phyloP scores from a whole-genome alignment of 2,329 filamentous ascomycete species.

The Clonostachys rosea region DNA sequence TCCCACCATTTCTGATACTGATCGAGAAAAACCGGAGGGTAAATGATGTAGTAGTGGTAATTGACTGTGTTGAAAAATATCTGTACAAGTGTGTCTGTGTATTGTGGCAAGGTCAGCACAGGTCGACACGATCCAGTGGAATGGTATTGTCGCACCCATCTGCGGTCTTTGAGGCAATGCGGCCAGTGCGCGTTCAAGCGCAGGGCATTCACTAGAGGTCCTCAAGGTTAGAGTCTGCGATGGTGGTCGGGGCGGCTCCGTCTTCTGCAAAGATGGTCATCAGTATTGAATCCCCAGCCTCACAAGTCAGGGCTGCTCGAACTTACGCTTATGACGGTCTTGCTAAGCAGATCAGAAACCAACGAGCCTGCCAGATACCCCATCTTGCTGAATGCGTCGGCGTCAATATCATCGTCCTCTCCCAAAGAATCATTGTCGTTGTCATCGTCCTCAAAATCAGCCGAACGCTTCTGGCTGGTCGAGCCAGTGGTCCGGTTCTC shows the following conservation, averaged over 20 bases:
- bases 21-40: slow-evolving; percentile 16
- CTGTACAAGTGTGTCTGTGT: slow-evolving; percentile 17
- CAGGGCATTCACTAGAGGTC: slow-evolving; percentile 2
- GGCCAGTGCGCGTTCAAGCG: slow-evolving; percentile 14
- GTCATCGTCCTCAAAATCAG: slow-evolving; percentile 1
- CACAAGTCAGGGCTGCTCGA: background rate
- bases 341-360: background rate
- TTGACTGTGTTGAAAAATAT: slow-evolving; percentile 21
- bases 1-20: slow-evolving; percentile 24
- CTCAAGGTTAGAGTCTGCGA: slow-evolving; percentile 1
- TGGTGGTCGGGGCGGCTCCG: background rate
- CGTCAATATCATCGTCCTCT: slow-evolving; percentile 1
- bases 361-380: slow-evolving; percentile 4
- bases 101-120: background rate
- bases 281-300: background rate
- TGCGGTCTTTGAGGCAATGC: slow-evolving; percentile 13
- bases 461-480: slow-evolving; percentile 1
- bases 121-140: background rate
- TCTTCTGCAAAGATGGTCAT: background rate
- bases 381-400: background rate
- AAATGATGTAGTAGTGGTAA: slow-evolving; percentile 24
- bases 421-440: background rate
- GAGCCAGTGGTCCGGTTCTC: background rate
- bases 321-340: background rate
- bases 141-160: slow-evolving; percentile 12